Evolutionary conservation across 73 alveolate species (phyloP).

Genomic region (Paramecium sexaurelia): DNA sequence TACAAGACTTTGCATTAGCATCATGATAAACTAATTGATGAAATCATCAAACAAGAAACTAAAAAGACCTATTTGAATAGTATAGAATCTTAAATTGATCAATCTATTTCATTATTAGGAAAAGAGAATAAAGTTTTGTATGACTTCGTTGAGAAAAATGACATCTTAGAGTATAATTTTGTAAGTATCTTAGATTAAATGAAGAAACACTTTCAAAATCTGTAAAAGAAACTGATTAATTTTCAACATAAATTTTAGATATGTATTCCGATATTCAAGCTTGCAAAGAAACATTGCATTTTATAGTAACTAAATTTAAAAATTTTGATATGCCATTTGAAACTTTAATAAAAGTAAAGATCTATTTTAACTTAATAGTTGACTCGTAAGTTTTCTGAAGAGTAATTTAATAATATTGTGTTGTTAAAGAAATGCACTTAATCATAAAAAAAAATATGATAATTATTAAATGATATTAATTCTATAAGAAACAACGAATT

Average conservation of each 20-base stretch:
- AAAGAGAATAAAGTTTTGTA: background rate
- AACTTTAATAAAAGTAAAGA: background rate
- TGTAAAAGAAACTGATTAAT: background rate
- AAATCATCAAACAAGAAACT: background rate
- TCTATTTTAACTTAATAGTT: background rate
- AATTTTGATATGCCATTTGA: background rate
- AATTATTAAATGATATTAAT: background rate
- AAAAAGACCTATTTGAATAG: background rate
- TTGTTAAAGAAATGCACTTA: background rate
- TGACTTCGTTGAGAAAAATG: background rate
- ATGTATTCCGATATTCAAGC: constrained; percentile 8
- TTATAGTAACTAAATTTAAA: background rate
- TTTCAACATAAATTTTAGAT: background rate
- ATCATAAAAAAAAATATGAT: background rate
- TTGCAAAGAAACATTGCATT: constrained; percentile 25
- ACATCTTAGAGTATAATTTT: background rate
- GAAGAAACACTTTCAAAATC: background rate
- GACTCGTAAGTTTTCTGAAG: background rate
- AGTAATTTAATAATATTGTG: constrained; percentile 4
- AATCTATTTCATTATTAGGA: background rate
- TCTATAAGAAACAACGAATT: background rate
- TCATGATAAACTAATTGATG: background rate
- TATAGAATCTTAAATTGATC: background rate
- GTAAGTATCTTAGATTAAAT: background rate
- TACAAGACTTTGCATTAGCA: background rate